phyloP scores from a whole-genome alignment of 257 asterid genomes.

The Cinchona pubescens region DNA sequence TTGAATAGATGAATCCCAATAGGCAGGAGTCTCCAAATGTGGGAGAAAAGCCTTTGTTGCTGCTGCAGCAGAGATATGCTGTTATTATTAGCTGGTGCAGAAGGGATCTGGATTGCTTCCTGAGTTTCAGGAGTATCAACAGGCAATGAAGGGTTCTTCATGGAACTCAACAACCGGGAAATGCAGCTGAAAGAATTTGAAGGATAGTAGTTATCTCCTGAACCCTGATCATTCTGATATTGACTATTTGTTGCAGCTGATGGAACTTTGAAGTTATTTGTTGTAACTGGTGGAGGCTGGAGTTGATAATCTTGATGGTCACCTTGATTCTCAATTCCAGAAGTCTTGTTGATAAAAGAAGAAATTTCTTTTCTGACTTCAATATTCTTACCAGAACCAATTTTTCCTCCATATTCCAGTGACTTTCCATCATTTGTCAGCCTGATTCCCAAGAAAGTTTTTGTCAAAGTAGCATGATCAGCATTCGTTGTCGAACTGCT shows the following conservation, averaged over 20 bases:
- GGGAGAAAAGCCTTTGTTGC: conserved; percentile 4
- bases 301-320: not conserved
- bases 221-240: not conserved
- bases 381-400: conserved; percentile 6
- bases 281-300: not conserved
- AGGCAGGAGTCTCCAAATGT: not conserved
- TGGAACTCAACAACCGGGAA: not conserved
- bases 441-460: conserved; percentile 50
- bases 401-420: conserved; percentile 34
- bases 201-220: not conserved
- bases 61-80: not conserved
- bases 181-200: conserved; percentile 10
- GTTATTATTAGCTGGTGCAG: not conserved
- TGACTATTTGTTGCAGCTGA: not conserved
- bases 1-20: not conserved
- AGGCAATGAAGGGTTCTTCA: conserved; percentile 6
- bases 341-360: not conserved
- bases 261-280: not conserved
- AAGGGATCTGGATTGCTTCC: not conserved
- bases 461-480: not conserved
- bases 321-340: not conserved
- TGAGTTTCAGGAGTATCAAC: not conserved
- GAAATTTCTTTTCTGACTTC: not conserved
- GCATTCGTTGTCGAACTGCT: conserved; percentile 7
- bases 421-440: conserved; percentile 44